Evolutionary conservation across 148 eudicot genomes (phyloP).

Genomic region (Nepenthes mirabilis): DNA sequence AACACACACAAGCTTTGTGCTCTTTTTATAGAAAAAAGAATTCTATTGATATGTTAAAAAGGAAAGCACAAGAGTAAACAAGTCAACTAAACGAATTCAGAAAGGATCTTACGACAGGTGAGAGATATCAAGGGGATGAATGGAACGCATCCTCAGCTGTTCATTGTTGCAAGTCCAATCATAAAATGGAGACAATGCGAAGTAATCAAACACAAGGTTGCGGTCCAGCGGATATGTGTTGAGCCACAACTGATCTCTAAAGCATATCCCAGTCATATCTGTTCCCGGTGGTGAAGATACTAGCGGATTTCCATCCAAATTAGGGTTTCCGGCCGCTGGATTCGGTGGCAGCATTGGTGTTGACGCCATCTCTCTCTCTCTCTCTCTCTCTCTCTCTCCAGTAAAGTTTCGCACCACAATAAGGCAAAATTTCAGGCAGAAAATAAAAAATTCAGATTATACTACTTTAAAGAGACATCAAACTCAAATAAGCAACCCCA

Average conservation of each 20-base stretch:
- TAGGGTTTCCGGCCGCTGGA: conserved; percentile 31
- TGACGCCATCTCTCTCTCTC: conserved; percentile 38
- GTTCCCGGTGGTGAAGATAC: conserved; percentile 66
- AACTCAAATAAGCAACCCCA: too few species aligned
- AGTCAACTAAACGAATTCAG: neutral
- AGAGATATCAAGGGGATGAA: conserved; percentile 80
- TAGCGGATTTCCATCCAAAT: conserved; percentile 31
- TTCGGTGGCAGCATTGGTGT: conserved; percentile 61
- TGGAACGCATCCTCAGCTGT: conserved; percentile 48
- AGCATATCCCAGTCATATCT: conserved; percentile 93
- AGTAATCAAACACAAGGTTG: conserved; percentile 82
- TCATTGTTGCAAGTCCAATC: conserved; percentile 82
- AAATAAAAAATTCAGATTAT: too few species aligned
- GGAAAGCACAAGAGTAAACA: neutral
- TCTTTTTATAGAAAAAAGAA: too few species aligned
- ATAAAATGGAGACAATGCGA: conserved; percentile 85
- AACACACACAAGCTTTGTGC: too few species aligned
- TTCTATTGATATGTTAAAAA: neutral
- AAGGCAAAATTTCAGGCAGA: too few species aligned
- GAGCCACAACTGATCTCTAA: conserved; percentile 88
- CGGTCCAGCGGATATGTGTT: conserved; percentile 78
- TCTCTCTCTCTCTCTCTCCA: neutral
- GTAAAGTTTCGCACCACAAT: too few species aligned
- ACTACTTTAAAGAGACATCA: too few species aligned
- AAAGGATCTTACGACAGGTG: conserved; percentile 57